A percentile compares a stretch with the other conserved stretches of the same genome.
Evolutionary conservation across 768 basidiomycete species (phyloP).

Genomic region (Exsudoporus frostii): DNA sequence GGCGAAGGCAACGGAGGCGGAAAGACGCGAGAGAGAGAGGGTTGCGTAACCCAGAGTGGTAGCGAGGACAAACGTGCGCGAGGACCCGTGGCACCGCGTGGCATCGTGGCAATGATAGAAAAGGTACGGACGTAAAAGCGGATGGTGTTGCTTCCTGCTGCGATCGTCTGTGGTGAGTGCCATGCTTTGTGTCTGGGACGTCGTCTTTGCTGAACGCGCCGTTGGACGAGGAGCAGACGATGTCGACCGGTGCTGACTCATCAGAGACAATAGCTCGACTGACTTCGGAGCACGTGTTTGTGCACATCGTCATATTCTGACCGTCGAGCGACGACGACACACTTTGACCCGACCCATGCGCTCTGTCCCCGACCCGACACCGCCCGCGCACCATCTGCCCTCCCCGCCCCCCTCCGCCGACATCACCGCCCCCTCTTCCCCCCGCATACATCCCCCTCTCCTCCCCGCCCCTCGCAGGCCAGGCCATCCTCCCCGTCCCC

Average conservation of each 20-base stretch:
- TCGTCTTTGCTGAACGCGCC: constrained; percentile 14
- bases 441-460: constrained; percentile 19
- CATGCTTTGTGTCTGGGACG: neutral
- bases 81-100: constrained; percentile 34
- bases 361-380: neutral
- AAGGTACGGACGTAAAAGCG: constrained; percentile 19
- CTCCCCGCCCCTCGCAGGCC: constrained; percentile 31
- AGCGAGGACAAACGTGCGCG: constrained; percentile 34
- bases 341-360: neutral
- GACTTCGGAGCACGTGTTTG: constrained; percentile 34
- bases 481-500: constrained; percentile 25
- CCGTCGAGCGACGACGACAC: neutral
- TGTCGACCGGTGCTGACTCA: constrained; percentile 28
- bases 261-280: constrained; percentile 16
- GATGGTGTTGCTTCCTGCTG: constrained; percentile 10
- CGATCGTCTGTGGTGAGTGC: constrained; percentile 17
- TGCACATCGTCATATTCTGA: constrained; percentile 33
- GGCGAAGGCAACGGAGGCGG: constrained; percentile 6
- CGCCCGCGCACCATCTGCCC: neutral
- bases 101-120: constrained; percentile 24
- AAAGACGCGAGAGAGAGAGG: constrained; percentile 2
- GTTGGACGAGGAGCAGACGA: neutral
- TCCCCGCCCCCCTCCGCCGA: neutral
- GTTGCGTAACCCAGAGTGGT: constrained; percentile 10
- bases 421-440: neutral